These are phyloP conservation scores for Fonsecaea pugnacius DNA, from an alignment of 2,329 filamentous ascomycete species.

Conservation along the genomic window DNA sequence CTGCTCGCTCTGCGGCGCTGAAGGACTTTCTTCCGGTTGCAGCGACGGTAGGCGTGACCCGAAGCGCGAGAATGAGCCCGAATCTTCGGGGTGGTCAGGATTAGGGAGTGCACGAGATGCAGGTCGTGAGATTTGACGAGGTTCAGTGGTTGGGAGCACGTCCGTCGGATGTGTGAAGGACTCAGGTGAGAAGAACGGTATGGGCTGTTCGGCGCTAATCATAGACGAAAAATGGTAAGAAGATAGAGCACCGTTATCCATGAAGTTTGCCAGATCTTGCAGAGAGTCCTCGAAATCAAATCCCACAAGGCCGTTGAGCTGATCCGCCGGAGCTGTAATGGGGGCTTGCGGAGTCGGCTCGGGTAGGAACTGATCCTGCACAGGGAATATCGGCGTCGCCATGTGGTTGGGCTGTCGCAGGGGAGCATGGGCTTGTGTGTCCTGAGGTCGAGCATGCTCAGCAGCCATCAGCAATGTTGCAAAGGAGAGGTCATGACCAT, in stretches of 20 bases:
- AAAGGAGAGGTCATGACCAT: slow-evolving; percentile 42
- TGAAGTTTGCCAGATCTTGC: slow-evolving; percentile 45
- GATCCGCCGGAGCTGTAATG: slow-evolving; percentile 41
- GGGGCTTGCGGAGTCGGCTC: slow-evolving; percentile 47
- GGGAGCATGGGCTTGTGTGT: slow-evolving; percentile 38
- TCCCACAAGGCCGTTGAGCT: slow-evolving; percentile 41
- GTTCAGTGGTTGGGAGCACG: slow-evolving; percentile 19
- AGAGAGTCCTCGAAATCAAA: slow-evolving; percentile 42
- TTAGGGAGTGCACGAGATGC: slow-evolving; percentile 16
- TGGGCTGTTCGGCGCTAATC: slow-evolving; percentile 48
- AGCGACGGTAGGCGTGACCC: slow-evolving; percentile 47
- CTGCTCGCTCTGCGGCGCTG: slow-evolving; percentile 26
- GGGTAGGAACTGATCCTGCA: slow-evolving; percentile 38
- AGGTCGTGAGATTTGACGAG: slow-evolving; percentile 14
- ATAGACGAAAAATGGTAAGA: slow-evolving; percentile 48
- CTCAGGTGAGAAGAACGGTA: slow-evolving; percentile 49
- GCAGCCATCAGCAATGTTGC: slow-evolving; percentile 49
- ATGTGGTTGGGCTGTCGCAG: slow-evolving; percentile 22
- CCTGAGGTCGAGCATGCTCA: slow-evolving; percentile 47
- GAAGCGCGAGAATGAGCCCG: slow-evolving; percentile 44
- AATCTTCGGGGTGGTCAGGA: slow-evolving; percentile 42
- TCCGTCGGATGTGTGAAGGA: slow-evolving; percentile 43
- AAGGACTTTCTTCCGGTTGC: slow-evolving; percentile 44
- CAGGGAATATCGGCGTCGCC: slow-evolving; percentile 19
- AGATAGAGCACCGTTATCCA: slow-evolving; percentile 45